phyloP scores from a whole-genome alignment of 805 yeast species.

The Starmerella apis region DNA sequence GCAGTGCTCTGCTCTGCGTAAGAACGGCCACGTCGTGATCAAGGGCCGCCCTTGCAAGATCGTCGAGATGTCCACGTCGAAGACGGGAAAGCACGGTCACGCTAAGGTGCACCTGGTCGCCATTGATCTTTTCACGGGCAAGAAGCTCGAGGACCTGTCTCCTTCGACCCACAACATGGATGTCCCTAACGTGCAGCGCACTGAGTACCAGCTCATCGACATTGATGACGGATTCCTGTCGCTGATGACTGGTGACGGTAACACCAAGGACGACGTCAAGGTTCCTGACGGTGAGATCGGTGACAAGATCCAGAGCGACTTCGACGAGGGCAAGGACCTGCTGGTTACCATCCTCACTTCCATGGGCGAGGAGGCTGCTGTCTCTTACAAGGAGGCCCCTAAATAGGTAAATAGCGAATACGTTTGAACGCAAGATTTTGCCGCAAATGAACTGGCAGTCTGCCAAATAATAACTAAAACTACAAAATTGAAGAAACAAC shows the following conservation, averaged over 20 bases:
- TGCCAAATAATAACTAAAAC: too few species aligned
- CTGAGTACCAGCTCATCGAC: constrained; percentile 91
- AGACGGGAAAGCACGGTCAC: constrained; percentile 99
- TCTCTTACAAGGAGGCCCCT: constrained; percentile 98
- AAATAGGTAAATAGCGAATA: constrained; percentile 7
- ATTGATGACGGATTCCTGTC: constrained; percentile 96
- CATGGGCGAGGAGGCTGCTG: constrained; percentile 99
- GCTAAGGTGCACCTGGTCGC: constrained; percentile 99
- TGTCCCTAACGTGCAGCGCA: constrained; percentile 94
- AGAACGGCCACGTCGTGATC: constrained; percentile 98
- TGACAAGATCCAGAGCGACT: constrained; percentile 80
- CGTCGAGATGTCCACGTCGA: constrained; percentile 99
- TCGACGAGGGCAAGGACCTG: constrained; percentile 97
- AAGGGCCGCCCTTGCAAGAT: constrained; percentile 99
- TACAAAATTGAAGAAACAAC: too few species aligned
- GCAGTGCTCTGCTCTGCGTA: constrained; percentile 99
- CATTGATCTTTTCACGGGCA: constrained; percentile 95
- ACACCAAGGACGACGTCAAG: constrained; percentile 98
- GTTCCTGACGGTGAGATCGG: constrained; percentile 98
- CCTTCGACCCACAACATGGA: constrained; percentile 99
- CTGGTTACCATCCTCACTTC: constrained; percentile 93
- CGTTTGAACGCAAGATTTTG: background rate
- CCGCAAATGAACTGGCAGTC: background rate
- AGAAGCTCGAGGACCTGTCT: constrained; percentile 98
- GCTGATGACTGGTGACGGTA: constrained; percentile 95